Conservation (phyloP, 257 asterid genomes). For the Galeopsis tetrahit region DNA sequence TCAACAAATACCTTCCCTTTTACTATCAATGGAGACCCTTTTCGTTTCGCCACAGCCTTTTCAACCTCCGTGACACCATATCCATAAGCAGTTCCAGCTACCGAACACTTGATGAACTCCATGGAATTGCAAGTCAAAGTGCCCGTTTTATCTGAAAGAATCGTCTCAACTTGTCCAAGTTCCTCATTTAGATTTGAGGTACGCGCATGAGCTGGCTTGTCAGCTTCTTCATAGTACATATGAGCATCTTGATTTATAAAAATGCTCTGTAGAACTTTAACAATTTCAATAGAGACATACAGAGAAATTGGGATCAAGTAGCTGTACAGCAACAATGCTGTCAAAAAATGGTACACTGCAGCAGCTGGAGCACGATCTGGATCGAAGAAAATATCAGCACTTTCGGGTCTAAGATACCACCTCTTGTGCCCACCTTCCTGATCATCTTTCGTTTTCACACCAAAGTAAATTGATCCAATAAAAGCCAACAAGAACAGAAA, state of each 20-base stretch:
- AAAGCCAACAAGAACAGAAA: conserved; percentile 62
- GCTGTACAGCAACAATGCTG: conserved; percentile 79
- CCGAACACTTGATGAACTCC: conserved; percentile 93
- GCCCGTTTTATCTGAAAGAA: conserved; percentile 94
- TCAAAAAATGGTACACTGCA: conserved; percentile 71
- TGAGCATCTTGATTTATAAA: conserved; percentile 76
- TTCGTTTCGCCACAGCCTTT: conserved; percentile 77
- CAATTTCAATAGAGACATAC: conserved; percentile 85
- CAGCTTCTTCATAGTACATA: conserved; percentile 90
- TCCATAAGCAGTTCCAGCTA: conserved; percentile 90
- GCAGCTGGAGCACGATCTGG: conserved; percentile 74
- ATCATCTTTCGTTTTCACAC: conserved; percentile 66
- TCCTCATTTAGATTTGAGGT: conserved; percentile 94
- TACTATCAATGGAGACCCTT: conserved; percentile 62
- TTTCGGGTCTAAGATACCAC: conserved; percentile 75
- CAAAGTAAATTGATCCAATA: conserved; percentile 79
- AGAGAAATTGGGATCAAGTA: conserved; percentile 85
- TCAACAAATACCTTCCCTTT: conserved; percentile 44
- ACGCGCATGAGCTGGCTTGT: conserved; percentile 88
- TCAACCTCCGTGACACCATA: conserved; percentile 85
- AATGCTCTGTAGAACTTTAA: conserved; percentile 86
- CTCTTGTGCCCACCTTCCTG: conserved; percentile 56
- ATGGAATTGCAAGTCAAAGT: conserved; percentile 90
- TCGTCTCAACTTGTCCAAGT: conserved; percentile 86
- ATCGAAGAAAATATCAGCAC: conserved; percentile 64